Conservation (phyloP, 1,284 basidiomycete genomes). For the Pseudozyma tsukubaensis region DNA sequence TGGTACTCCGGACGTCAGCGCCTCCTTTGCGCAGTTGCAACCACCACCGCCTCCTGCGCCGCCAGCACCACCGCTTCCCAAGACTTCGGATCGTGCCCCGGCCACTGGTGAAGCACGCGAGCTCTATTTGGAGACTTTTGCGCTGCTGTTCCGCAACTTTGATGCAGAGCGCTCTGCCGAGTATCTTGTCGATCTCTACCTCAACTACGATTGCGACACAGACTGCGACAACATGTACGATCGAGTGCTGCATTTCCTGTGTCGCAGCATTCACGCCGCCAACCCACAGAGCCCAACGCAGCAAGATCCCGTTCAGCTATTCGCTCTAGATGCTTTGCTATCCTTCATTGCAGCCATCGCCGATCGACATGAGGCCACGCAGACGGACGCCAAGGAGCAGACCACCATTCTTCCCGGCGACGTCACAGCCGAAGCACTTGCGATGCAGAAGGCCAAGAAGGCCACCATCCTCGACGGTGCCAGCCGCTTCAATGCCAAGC, state of each 20-base stretch:
- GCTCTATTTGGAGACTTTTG: conserved; percentile 87
- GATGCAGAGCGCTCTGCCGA: conserved; percentile 71
- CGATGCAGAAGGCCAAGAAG: conserved; percentile 84
- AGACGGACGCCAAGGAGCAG: conserved; percentile 2
- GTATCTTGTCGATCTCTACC: conserved; percentile 94
- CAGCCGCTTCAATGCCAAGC: conserved; percentile 91
- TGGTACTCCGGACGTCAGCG: conserved; percentile 19
- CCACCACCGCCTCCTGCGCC: conserved; percentile 73
- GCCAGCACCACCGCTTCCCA: conserved; percentile 72
- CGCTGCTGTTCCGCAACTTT: conserved; percentile 76
- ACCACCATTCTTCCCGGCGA: conserved; percentile 66
- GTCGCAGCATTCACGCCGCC: conserved; percentile 62
- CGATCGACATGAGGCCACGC: conserved; percentile 77
- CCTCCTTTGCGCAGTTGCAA: conserved; percentile 16
- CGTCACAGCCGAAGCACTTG: conserved; percentile 73
- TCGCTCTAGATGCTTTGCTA: conserved; percentile 89
- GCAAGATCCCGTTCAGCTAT: conserved; percentile 82
- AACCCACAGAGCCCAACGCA: conserved; percentile 82
- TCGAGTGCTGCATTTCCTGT: conserved; percentile 87
- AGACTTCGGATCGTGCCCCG: conserved; percentile 75
- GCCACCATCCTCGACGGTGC: conserved; percentile 86
- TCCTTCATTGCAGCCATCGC: conserved; percentile 90
- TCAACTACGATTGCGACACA: conserved; percentile 96
- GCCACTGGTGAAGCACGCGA: conserved; percentile 82
- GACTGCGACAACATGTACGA: conserved; percentile 98